phyloP scores from a whole-genome alignment of 192 early-diverging fungal genomes.

The Mortierella antarctica region DNA sequence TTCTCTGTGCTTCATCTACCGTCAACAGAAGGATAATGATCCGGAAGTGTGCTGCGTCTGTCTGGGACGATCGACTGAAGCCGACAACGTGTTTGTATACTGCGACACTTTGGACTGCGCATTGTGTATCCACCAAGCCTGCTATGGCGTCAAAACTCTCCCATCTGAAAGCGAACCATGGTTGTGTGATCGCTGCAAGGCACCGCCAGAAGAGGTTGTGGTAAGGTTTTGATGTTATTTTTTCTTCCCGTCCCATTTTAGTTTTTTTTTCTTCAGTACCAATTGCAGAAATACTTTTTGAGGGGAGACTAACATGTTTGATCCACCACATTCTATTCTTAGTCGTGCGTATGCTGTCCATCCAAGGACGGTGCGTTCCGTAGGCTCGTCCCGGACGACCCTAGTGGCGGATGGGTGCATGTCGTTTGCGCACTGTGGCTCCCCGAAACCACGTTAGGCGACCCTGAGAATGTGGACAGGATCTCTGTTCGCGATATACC shows the following conservation, averaged over 20 bases:
- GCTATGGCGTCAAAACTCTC: slow-evolving; percentile 54
- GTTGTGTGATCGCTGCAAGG: slow-evolving; percentile 58
- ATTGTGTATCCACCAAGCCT: slow-evolving; percentile 44
- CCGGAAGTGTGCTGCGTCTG: slow-evolving; percentile 66
- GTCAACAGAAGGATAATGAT: slow-evolving; percentile 60
- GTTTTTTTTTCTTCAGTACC: neutral
- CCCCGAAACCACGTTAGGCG: slow-evolving; percentile 57
- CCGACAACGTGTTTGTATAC: slow-evolving; percentile 63
- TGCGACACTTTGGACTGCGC: slow-evolving; percentile 56
- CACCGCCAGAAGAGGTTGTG: slow-evolving; percentile 52
- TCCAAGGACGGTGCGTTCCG: slow-evolving; percentile 60
- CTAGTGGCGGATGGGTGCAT: slow-evolving; percentile 56
- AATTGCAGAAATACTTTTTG: neutral
- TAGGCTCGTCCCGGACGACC: slow-evolving; percentile 42
- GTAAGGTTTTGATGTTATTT: slow-evolving; percentile 30
- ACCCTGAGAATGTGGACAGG: slow-evolving; percentile 47
- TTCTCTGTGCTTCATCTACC: slow-evolving; percentile 6
- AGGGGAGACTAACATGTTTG: no score
- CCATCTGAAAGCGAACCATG: slow-evolving; percentile 55
- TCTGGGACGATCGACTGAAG: slow-evolving; percentile 57
- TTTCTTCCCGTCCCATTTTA: slow-evolving; percentile 2
- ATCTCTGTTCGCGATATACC: slow-evolving; percentile 56
- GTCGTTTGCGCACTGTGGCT: slow-evolving; percentile 63
- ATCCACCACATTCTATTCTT: slow-evolving; percentile 27
- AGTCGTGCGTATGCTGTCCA: slow-evolving; percentile 56